Evolutionary conservation across 2,329 filamentous ascomycete genomes (phyloP), one percentile per base, ranked within the genome.

Genomic region (Exserohilum rostratum): DNA sequence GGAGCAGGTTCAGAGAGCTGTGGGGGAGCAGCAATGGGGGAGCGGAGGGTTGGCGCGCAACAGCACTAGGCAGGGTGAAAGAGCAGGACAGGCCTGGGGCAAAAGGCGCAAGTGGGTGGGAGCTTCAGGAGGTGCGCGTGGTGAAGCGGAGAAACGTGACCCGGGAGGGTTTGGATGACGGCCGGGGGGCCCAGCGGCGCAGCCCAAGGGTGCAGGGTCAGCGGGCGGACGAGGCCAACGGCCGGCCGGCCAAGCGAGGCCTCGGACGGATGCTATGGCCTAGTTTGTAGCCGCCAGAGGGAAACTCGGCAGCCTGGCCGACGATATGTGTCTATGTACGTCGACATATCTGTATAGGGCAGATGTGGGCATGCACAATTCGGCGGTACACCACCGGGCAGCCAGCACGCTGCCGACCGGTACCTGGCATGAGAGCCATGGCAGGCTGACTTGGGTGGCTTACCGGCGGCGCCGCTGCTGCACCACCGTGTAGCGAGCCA

Each of bases 101-200:
- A 46, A 60, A 52, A 58, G 60, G 44, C 61, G 59, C 60, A 60
- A 48, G 49, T 44, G 52, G 61, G 63, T 44, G 47, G 56, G 58
- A 62, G 67, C 62, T 46, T 72, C 68, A 72, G 68, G 68, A 71
- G 69, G 62, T 61, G 61, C 48, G 54, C 34, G 13, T 50, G 43
- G 39, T 53, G 54, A 64, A 55, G 61, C 57, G 66, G 56, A 66
- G 65, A 54, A 51, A 48, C 52, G 59, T 46, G 60, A 60, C 59
- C n/a, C n/a, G n/a, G n/a, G 64, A 62, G 62, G 62, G 64, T 64
- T 9, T 18, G 35, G 15, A 10, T 53, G 58, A 49, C 50, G 50
- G 54, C 44, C 33, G 50, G 42, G 44, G 56, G 22, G 22, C 22
- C 22, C 22, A 25, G 22, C 22, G 22, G 22, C 22, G 22, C 22